Evolutionary conservation across 768 basidiomycete species (phyloP), one percentile per base, ranked within the genome.

Genomic region (Pulveroboletus frians): DNA sequence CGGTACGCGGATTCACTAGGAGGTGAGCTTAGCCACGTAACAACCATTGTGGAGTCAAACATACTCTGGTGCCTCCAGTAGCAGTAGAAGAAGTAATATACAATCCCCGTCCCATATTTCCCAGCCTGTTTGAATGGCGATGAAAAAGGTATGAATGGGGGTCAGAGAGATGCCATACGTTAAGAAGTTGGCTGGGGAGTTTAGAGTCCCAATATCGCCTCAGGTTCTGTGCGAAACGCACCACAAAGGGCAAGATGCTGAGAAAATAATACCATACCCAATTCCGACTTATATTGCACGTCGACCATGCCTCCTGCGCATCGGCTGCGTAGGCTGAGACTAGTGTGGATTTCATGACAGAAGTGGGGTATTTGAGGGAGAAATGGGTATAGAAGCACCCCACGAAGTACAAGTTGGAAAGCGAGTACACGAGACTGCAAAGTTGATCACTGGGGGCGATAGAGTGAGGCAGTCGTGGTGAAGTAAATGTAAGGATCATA

Each of bases 161-260:
- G 30, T 15, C 26, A 20, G 9, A n/a, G 35, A 31, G 41, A 47
- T 44, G 11, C 64, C 80, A 46, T 43, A 90, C 94, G 62, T 99
- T 99, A 61, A 97, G 79, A 37, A 97, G 65, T 73, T 98, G 95
- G 0, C 85, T 86, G 15, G 70, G 54, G 34, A 85, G 65, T 32
- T 73, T 72, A 2, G 92, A 90, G 61, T 97, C 96, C 39, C 68
- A 69, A 62, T 86, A 98, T 71, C 95, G 92, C 54, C 85, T 85
- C 43, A 96, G 55, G 62, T 88, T 90, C 68, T 99, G 96, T 10
- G 88, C 73, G 36, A 92, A 62, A 69, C 96, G 94, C 30, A 81
- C 74, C 2, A 87, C 45, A 17, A 89, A 76, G 0, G 96, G 94
- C 1, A 94, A 53, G 9, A 74, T 58, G 5, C 78, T 76, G 7